These are phyloP conservation scores for Calendula officinalis DNA, from an alignment of 129 eudicot genomes.

Conservation along the genomic window DNA sequence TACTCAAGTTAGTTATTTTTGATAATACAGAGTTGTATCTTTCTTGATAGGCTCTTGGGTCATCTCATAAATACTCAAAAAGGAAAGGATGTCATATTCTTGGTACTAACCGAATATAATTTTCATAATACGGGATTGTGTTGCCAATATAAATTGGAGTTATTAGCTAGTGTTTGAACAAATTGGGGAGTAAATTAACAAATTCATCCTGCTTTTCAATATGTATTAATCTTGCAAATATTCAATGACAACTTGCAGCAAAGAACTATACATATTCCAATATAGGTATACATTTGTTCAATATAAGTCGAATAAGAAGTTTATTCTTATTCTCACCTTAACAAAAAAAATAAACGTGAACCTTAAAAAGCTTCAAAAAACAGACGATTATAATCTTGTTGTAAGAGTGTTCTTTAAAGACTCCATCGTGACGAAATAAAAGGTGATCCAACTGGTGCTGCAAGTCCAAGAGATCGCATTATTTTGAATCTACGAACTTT, in stretches of 20 bases:
- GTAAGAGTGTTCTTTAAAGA: neutral
- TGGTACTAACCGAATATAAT: too few species aligned
- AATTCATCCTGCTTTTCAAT: neutral
- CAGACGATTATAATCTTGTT: neutral
- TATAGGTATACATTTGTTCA: constrained; percentile 17
- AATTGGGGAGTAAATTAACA: constrained; percentile 10
- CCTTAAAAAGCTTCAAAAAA: constrained; percentile 1
- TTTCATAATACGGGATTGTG: too few species aligned
- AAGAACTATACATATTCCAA: constrained; percentile 30
- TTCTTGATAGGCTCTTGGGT: too few species aligned
- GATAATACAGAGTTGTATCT: neutral
- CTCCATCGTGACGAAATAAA: constrained; percentile 14
- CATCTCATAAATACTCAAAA: too few species aligned
- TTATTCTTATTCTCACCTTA: constrained; percentile 26
- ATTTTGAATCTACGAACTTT: constrained; percentile 50
- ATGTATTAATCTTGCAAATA: constrained; percentile 14
- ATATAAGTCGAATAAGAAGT: constrained; percentile 4
- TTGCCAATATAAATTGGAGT: too few species aligned
- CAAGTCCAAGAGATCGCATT: constrained; percentile 58
- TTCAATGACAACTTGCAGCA: constrained; percentile 16
- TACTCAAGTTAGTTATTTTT: neutral
- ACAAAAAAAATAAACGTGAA: neutral
- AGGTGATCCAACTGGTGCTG: constrained; percentile 56
- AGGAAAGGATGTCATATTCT: too few species aligned
- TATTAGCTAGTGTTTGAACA: neutral